These are phyloP conservation scores for Penicillium sp. DNA, from an alignment of 2,329 filamentous ascomycete genomes.

Conservation along the genomic window DNA sequence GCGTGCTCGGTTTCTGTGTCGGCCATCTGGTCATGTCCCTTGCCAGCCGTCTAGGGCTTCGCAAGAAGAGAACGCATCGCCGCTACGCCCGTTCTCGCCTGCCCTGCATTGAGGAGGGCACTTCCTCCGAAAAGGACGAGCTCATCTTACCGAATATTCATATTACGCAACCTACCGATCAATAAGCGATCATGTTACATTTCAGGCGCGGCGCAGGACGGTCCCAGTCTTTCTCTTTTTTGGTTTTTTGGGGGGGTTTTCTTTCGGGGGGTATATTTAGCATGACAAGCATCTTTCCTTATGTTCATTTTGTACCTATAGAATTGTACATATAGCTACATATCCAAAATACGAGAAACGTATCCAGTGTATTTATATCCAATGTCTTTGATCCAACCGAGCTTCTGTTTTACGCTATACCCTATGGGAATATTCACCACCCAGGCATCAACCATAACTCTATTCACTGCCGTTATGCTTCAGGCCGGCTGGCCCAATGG, in stretches of 20 bases:
- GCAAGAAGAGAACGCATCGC: constrained; percentile 6
- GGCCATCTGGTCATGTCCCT: constrained; percentile 29
- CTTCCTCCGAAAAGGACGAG: constrained; percentile 20
- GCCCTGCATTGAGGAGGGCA: constrained; percentile 14
- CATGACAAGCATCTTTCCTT: constrained; percentile 11
- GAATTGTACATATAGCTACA: background rate
- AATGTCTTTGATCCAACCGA: background rate
- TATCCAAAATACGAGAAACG: background rate
- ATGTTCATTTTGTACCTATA: constrained; percentile 2
- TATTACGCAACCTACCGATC: constrained; percentile 2
- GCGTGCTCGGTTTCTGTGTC: constrained; percentile 43
- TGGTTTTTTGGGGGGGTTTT: constrained; percentile 7
- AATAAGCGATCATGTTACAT: constrained; percentile 10
- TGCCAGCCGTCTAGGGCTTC: constrained; percentile 13
- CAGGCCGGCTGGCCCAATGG: constrained; percentile 51
- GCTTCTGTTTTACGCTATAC: background rate
- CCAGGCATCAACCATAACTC: background rate
- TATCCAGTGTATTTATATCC: background rate
- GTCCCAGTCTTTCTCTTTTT: constrained; percentile 1
- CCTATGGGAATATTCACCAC: background rate
- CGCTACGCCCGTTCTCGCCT: background rate
- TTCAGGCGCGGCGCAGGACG: constrained; percentile 8
- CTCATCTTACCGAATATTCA: constrained; percentile 16
- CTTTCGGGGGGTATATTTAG: background rate
- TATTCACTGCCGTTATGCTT: fast-evolving